Evolutionary conservation across 2,329 filamentous ascomycete species (phyloP).

Genomic region (Geosmithia morbida): DNA sequence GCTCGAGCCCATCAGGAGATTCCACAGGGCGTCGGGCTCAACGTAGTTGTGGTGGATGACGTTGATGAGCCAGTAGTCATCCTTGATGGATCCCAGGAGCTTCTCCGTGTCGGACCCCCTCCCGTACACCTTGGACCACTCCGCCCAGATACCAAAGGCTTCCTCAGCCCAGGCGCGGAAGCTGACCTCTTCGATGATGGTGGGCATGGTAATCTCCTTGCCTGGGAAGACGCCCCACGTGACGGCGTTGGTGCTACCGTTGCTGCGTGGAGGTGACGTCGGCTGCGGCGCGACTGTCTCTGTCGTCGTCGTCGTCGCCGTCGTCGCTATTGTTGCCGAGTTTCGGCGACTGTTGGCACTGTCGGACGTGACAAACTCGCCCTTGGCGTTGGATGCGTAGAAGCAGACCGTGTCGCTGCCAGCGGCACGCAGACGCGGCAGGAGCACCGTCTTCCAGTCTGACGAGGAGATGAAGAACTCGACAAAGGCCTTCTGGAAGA

Average conservation of each 20-base stretch:
- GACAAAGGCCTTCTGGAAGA: conserved; percentile 97
- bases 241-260: conserved; percentile 66
- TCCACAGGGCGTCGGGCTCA: conserved; percentile 58
- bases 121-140: conserved; percentile 87
- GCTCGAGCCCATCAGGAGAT: conserved; percentile 29
- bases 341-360: conserved; percentile 10
- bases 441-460: conserved; percentile 53
- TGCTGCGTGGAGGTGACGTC: not conserved
- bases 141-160: conserved; percentile 87
- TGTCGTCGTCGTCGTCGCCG: too few species aligned
- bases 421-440: conserved; percentile 39
- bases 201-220: conserved; percentile 92
- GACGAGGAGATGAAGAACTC: conserved; percentile 76
- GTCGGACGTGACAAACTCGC: conserved; percentile 61
- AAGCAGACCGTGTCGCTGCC: conserved; percentile 57
- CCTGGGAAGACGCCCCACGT: conserved; percentile 94
- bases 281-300: too few species aligned
- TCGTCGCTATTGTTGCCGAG: not conserved
- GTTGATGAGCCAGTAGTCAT: conserved; percentile 80
- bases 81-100: conserved; percentile 51
- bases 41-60: conserved; percentile 72
- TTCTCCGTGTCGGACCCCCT: conserved; percentile 55
- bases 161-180: conserved; percentile 93
- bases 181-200: conserved; percentile 90
- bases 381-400: conserved; percentile 68